Percentiles rank a stretch among this genome's conserved stretches.
phyloP scores from a whole-genome alignment of 805 yeast species.

The Metschnikowia orientalis region DNA sequence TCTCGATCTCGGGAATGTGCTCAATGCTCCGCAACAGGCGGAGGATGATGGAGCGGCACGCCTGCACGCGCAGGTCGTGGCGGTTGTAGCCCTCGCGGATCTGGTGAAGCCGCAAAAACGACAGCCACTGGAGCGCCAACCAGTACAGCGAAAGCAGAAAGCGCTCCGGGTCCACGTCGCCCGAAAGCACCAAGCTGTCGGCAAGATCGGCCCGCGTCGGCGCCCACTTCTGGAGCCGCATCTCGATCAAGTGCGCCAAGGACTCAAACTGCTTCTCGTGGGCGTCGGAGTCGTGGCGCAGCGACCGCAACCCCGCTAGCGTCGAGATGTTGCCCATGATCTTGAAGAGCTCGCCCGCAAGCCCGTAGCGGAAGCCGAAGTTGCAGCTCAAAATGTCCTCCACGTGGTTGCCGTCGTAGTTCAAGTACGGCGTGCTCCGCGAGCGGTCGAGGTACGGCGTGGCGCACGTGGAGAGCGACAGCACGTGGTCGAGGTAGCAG shows the following conservation, averaged over 20 bases:
- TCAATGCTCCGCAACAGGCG: constrained; percentile 19
- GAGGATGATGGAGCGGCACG: constrained; percentile 22
- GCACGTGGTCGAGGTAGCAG: constrained; percentile 25
- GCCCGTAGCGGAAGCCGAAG: constrained; percentile 26
- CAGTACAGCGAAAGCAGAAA: constrained; percentile 19
- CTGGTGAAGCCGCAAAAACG: constrained; percentile 26
- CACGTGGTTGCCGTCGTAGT: constrained; percentile 13
- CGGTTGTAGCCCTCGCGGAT: constrained; percentile 25
- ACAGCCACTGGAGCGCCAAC: constrained; percentile 27
- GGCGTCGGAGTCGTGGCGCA: constrained; percentile 14
- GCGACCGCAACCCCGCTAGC: constrained; percentile 19
- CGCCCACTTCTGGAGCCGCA: constrained; percentile 25
- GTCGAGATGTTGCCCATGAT: constrained; percentile 25
- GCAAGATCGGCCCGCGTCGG: constrained; percentile 13
- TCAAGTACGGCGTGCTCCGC: constrained; percentile 4
- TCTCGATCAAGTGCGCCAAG: constrained; percentile 23
- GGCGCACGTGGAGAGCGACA: constrained; percentile 25
- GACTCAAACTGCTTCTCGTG: constrained; percentile 22
- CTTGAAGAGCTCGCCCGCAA: constrained; percentile 27
- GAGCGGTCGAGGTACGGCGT: constrained; percentile 12
- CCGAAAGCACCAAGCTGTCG: constrained; percentile 1
- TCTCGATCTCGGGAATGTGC: constrained; percentile 20
- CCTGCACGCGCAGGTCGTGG: constrained; percentile 20
- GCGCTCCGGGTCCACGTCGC: constrained; percentile 8
- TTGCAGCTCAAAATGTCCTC: constrained; percentile 20